Conservation (phyloP, 2,329 filamentous ascomycete genomes). For the Ophiostoma montium region DNA sequence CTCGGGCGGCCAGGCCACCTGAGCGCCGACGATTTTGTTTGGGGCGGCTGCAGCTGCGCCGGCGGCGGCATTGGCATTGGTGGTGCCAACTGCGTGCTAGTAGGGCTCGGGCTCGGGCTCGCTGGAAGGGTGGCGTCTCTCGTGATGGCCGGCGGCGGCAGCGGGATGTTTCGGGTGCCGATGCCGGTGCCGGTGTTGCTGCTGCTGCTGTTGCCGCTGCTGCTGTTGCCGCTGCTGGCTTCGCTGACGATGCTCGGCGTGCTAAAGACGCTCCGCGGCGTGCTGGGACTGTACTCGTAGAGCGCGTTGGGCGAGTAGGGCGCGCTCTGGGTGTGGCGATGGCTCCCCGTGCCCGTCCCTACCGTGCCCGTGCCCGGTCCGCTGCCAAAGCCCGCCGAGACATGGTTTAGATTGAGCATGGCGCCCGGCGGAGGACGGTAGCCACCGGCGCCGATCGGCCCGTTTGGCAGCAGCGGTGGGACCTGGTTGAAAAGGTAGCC, state of each 20-base stretch:
- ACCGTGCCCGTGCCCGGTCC: too few relatives aligned
- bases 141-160: neutral
- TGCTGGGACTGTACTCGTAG: neutral
- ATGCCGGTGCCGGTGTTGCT: neutral
- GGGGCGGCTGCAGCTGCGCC: neutral
- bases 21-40: too few relatives aligned
- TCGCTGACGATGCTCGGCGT: neutral
- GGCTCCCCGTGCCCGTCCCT: too few relatives aligned
- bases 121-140: neutral
- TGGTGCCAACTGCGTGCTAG: neutral
- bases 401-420: neutral
- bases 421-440: neutral
- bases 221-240: neutral
- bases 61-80: neutral
- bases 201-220: neutral
- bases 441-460: neutral
- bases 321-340: neutral
- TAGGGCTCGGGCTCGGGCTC: neutral
- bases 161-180: neutral
- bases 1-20: too few relatives aligned
- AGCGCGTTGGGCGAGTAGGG: neutral
- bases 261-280: neutral
- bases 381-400: neutral
- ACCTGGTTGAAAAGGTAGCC: neutral
- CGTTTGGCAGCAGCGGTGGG: neutral